These are phyloP conservation scores for Abortiporus biennis DNA, from an alignment of 1,284 basidiomycete genomes.

Conservation along the genomic window DNA sequence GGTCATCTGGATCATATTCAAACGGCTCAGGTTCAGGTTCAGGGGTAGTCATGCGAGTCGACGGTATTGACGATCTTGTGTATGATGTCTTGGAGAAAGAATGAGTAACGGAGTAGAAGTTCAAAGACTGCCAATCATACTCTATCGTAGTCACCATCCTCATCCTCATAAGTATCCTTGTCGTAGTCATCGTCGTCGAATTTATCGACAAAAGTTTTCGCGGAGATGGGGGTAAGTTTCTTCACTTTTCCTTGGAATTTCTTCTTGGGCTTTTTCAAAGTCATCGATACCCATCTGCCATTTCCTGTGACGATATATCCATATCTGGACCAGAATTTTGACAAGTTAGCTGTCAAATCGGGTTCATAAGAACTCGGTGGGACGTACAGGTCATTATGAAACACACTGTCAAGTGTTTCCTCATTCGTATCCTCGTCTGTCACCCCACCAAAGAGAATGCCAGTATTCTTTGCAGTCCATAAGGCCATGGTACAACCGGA, in stretches of 20 bases:
- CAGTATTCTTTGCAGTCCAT: constrained; percentile 66
- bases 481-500: constrained; percentile 84
- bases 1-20: constrained; percentile 66
- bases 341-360: not conserved
- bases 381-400: constrained; percentile 79
- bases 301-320: constrained; percentile 77
- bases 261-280: constrained; percentile 62
- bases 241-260: constrained; percentile 39
- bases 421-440: constrained; percentile 86
- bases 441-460: constrained; percentile 88
- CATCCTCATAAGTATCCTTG: constrained; percentile 26
- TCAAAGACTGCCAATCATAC: no score
- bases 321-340: constrained; percentile 38
- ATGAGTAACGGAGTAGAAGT: not conserved
- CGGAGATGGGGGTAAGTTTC: constrained; percentile 19
- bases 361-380: not conserved
- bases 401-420: constrained; percentile 80
- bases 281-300: constrained; percentile 78
- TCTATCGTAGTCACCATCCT: no score
- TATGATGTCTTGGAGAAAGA: not conserved
- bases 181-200: constrained; percentile 27
- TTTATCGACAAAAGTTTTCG: constrained; percentile 15
- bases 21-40: constrained; percentile 14
- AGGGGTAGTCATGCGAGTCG: constrained; percentile 12
- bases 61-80: no score